Conservation (phyloP, 192 early-diverging fungal genomes). For the Coemansia sp. region DNA sequence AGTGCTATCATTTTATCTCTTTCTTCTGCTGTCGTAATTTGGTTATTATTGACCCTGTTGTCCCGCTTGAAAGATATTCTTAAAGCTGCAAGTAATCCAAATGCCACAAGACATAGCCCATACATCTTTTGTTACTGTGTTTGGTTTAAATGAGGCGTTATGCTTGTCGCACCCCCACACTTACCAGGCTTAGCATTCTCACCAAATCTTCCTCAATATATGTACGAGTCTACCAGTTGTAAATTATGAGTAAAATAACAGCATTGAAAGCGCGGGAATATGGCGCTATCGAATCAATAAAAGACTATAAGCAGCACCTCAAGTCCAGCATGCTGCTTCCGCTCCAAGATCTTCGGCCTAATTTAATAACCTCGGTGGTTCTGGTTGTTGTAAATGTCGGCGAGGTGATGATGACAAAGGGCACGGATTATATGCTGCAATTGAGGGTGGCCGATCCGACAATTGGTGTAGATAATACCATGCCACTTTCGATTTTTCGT, state of each 20-base stretch:
- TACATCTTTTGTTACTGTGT: background rate
- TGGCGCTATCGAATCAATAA: background rate
- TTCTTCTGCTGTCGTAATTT: background rate
- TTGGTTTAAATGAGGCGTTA: background rate
- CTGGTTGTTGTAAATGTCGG: constrained; percentile 8
- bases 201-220: background rate
- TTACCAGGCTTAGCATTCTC: background rate
- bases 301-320: constrained; percentile 3
- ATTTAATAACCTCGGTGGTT: background rate
- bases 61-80: background rate
- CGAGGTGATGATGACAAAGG: background rate
- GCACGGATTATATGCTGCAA: constrained; percentile 15
- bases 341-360: constrained; percentile 2
- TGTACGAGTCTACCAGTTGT: background rate
- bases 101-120: background rate
- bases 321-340: constrained; percentile 8
- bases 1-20: constrained; percentile 8
- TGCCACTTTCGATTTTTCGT: constrained; percentile 12
- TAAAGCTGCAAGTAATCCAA: background rate
- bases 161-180: background rate
- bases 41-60: background rate
- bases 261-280: background rate
- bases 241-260: background rate
- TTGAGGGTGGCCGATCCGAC: constrained; percentile 21
- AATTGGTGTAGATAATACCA: background rate